phyloP scores from a whole-genome alignment of 208 protist species.

The Leptomonas seymouri region DNA sequence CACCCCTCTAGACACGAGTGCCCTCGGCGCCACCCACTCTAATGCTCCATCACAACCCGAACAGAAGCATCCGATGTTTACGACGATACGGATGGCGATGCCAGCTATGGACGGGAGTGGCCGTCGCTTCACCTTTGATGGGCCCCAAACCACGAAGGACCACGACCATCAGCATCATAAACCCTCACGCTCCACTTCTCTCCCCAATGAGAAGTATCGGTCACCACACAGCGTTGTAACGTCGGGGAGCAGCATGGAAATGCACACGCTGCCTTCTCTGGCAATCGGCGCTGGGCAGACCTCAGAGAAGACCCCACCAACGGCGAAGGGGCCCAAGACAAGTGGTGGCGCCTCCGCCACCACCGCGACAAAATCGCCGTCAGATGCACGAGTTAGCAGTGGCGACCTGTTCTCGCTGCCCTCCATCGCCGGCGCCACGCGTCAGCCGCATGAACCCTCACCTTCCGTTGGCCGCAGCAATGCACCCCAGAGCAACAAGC shows the following conservation, averaged over 20 bases:
- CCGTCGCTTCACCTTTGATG: constrained; percentile 5
- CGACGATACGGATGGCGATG: constrained; percentile 1
- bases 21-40: neutral
- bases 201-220: too few species aligned
- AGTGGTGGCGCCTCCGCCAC: neutral
- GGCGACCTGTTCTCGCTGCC: too few species aligned
- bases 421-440: too few species aligned
- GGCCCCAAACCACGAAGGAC: neutral
- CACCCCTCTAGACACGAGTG: neutral
- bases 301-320: neutral
- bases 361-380: neutral
- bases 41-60: neutral
- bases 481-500: too few species aligned
- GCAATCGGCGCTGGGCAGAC: neutral
- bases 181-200: neutral
- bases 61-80: neutral
- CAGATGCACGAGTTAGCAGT: too few species aligned
- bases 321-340: neutral
- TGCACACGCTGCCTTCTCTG: neutral
- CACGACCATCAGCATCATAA: too few species aligned
- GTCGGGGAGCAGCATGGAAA: neutral
- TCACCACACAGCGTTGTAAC: neutral
- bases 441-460: too few species aligned
- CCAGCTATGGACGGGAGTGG: neutral
- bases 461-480: too few species aligned